Conservation (phyloP, 2,329 filamentous ascomycete genomes). For the Neurospora sp. region DNA sequence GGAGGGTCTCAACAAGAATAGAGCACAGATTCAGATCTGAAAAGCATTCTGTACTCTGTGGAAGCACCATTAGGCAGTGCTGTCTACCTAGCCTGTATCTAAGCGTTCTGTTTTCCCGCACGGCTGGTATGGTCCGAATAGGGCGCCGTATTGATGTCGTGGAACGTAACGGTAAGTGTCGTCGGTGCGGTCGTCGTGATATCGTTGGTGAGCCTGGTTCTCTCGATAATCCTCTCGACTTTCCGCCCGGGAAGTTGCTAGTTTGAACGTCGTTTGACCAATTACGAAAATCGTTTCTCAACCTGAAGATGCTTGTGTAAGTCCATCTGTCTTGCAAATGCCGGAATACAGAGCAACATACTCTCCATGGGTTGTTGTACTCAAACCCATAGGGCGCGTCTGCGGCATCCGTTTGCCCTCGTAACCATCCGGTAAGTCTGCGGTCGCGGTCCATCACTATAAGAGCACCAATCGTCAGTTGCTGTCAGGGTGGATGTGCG, state of each 20-base stretch:
- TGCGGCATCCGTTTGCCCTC: conserved; percentile 47
- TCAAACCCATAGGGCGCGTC: conserved; percentile 50
- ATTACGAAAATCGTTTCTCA: conserved; percentile 40
- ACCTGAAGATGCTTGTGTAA: conserved; percentile 27
- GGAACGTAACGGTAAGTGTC: not conserved
- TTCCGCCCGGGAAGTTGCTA: conserved; percentile 1
- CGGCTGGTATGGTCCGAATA: not conserved
- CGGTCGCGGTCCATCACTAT: conserved; percentile 57
- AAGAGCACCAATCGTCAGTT: conserved; percentile 12
- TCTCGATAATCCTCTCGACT: conserved; percentile 2
- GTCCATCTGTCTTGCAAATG: not conserved
- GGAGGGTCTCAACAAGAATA: conserved; percentile 80
- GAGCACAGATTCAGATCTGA: conserved; percentile 46
- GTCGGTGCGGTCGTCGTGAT: conserved; percentile 2
- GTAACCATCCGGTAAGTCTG: conserved; percentile 47
- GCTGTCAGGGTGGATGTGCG: conserved; percentile 5
- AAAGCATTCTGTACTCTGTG: conserved; percentile 9
- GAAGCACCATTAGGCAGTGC: conserved; percentile 7
- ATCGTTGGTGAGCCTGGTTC: not conserved
- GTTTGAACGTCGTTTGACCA: conserved; percentile 12
- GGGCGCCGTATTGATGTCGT: not conserved
- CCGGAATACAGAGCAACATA: conserved; percentile 25
- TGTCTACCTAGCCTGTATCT: conserved; percentile 2
- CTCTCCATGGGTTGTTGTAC: conserved; percentile 54
- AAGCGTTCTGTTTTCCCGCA: not conserved